These are phyloP conservation scores for Scheffersomyces quercinus DNA, from an alignment of 1,139 yeast genomes.

Conservation along the genomic window DNA sequence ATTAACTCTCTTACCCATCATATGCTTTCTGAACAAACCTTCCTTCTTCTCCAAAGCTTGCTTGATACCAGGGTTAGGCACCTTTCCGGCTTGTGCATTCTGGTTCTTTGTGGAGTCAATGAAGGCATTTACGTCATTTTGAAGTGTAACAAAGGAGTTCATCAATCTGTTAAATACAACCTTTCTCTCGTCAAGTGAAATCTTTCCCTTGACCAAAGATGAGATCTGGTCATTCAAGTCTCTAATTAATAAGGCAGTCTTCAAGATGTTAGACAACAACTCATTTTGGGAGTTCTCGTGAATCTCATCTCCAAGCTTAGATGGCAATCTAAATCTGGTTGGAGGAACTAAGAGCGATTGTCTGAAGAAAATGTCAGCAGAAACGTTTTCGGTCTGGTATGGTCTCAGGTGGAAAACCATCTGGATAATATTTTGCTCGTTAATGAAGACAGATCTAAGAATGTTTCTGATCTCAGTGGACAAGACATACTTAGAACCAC, in stretches of 20 bases:
- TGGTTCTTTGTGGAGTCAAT: conserved; percentile 91
- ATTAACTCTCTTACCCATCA: conserved; percentile 99
- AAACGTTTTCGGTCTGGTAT: conserved; percentile 44
- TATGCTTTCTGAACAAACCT: conserved; percentile 96
- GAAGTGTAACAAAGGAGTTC: conserved; percentile 93
- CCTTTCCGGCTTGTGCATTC: conserved; percentile 64
- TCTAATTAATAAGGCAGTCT: conserved; percentile 78
- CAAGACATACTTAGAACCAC: conserved; percentile 80
- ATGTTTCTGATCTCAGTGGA: conserved; percentile 85
- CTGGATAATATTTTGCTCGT: conserved; percentile 64
- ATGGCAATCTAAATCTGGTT: conserved; percentile 92
- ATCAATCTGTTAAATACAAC: conserved; percentile 82
- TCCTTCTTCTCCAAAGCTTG: conserved; percentile 98
- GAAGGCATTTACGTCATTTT: conserved; percentile 92
- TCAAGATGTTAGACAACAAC: conserved; percentile 73
- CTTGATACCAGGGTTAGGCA: conserved; percentile 91
- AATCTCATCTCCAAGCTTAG: conserved; percentile 94
- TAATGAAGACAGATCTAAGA: conserved; percentile 69
- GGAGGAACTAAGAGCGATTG: conserved; percentile 92
- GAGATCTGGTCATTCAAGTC: conserved; percentile 84
- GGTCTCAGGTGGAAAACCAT: conserved; percentile 81
- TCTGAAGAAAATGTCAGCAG: conserved; percentile 89
- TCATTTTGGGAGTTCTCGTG: conserved; percentile 96
- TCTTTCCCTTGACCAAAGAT: conserved; percentile 61
- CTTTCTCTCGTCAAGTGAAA: conserved; percentile 63